Base-by-base conservation (phyloP, 768 basidiomycete species). In the Solioccasus polychromus region DNA sequence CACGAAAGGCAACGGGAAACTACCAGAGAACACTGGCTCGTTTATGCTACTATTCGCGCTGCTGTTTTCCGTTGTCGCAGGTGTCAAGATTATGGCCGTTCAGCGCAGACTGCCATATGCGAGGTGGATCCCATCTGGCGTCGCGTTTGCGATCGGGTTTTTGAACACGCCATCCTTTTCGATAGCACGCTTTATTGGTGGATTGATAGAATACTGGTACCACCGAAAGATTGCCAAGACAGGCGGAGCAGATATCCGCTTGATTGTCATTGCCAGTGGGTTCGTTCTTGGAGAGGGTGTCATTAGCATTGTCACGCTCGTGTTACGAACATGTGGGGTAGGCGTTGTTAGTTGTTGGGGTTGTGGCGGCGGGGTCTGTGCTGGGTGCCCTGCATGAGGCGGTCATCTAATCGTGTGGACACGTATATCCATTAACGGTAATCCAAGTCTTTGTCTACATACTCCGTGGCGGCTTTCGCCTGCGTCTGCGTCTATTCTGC, bases 241-340 rank as follows among this genome's bases (percentile, higher is more conserved):
- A 14, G 75, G 78, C 48, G 68, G 68, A 22, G 71, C 72, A 45
- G 84, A 85, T 48, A 89, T 92, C 47, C 71, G 78, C 25, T 68
- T 94, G 28, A 85, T 98, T 57, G 80, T 97, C 20, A 73, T 95
- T 31, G 95, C 94, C 7, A 92, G 88, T 63, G 95, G 95, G 3
- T 96, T 98, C 63, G 94, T 98, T 20, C 72, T 98, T 15, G 95
- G 95, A 17, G 95, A 98, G 63, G 95, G 95, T 2, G 83, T 96
- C 26, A 73, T 89, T 32, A 93, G 92, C 60, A 76, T 98, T 36
- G 66, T 93, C 23, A 80, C 87, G 12, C 71, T 98, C 38, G 55
- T 83, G 7, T 65, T 96, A 49, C 80, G 82, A 50, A 89, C 83
- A 25, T 75, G 76, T 26, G 92, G 91, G 3, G 69, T 91, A 5